Base-by-base conservation (phyloP, 306 rosid species). In the Nissolia schottii region DNA sequence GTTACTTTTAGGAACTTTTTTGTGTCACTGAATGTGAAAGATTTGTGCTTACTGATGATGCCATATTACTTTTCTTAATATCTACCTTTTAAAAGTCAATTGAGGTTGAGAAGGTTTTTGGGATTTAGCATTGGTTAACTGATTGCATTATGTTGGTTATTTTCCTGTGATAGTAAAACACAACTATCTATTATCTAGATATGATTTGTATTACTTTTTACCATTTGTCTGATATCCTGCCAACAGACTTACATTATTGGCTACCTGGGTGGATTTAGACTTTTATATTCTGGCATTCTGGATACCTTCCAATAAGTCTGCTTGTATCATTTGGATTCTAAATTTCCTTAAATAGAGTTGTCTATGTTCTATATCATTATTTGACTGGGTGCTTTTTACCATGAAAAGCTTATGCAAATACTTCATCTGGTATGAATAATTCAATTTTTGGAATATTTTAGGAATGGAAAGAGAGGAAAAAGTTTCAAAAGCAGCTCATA, bases 401-500 rank as follows among this genome's bases (percentile, higher is more conserved):
- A 24, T 64, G 55, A 58, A 55, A 62, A 53, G 18, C 27, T 77
- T 34, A 31, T 64, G 43, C 63, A 8, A 40, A 49, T 49, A 34
- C 45, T 62, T 56, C 4, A 29, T 59, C 49, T 50, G 18, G 31
- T 76, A 48, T 46, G 56, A 55, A 31, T 61, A 61, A 35, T 73
- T 74, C 76, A 76, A 57, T 27, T 67, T 71, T 40, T 55, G 75
- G 16, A 68, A 50, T 81, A 65, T 79, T 79, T 80, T 68, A 91
- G 98, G 98, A 91, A 81, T 94, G 98, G 98, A 91, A 86, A 80
- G 98, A 94, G 72, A 86, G 84, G 79, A 91, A 85, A 75, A 94
- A 94, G 83, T 82, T 84, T 56, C 91, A 86, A 68, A 91, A 81
- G 86, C 89, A 77, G 23, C 96, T 94, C 74, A 84, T 91, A 75